phyloP scores from a whole-genome alignment of 2,329 filamentous ascomycete genomes.

The Canariomyces notabilis region DNA sequence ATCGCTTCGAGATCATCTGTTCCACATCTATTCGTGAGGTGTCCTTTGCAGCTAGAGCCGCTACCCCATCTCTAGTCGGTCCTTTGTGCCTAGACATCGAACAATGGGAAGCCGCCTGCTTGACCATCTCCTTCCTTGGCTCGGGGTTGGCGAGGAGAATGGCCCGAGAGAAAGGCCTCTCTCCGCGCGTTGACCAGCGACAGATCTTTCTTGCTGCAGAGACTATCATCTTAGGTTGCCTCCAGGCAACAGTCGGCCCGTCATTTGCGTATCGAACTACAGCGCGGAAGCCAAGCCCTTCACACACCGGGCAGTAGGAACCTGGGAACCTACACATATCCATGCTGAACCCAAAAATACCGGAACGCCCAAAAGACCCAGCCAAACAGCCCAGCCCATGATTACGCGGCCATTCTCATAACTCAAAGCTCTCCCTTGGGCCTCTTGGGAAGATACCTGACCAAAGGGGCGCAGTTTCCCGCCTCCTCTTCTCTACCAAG shows the following conservation, averaged over 20 bases:
- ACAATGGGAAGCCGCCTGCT: background rate
- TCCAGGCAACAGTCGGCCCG: no score
- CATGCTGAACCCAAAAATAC: background rate
- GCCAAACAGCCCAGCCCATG: background rate
- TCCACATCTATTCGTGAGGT: slow-evolving; percentile 10
- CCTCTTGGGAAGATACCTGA: slow-evolving; percentile 39
- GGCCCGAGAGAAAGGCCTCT: slow-evolving; percentile 3
- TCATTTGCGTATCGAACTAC: no score
- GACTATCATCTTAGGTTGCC: background rate
- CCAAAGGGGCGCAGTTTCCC: slow-evolving; percentile 36
- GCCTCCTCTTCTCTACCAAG: slow-evolving; percentile 34
- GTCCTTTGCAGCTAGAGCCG: slow-evolving; percentile 14
- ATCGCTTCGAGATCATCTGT: background rate
- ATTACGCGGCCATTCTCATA: no score
- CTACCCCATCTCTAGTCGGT: slow-evolving; percentile 19
- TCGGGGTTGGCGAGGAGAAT: slow-evolving; percentile 1
- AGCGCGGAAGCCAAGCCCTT: no score
- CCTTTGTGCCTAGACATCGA: slow-evolving; percentile 13
- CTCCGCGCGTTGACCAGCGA: no score
- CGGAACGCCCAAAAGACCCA: slow-evolving; percentile 1
- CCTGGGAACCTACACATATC: no score
- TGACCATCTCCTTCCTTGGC: background rate
- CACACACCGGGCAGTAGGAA: background rate
- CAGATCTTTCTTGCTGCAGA: no score
- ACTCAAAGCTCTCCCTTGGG: slow-evolving; percentile 5